Conservation (phyloP, 2,329 filamentous ascomycete species). For the Diaporthe vexans region DNA sequence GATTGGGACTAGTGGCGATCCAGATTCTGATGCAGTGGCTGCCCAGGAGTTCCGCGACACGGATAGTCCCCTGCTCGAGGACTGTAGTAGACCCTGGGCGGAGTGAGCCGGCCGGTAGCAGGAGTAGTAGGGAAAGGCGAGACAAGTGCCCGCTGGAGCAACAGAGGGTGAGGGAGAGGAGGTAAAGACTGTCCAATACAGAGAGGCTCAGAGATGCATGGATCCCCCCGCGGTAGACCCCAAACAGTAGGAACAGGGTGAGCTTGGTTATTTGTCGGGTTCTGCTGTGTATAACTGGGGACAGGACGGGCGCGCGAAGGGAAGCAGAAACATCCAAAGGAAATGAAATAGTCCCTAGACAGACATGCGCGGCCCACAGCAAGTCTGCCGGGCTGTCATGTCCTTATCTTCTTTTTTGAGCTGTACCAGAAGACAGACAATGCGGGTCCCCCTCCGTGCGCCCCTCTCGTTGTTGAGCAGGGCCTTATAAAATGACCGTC, state of each 20-base stretch:
- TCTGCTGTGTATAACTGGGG: constrained; percentile 31
- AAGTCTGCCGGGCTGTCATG: constrained; percentile 29
- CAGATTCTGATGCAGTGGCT: constrained; percentile 39
- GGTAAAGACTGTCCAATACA: constrained; percentile 23
- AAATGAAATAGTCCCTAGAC: constrained; percentile 31
- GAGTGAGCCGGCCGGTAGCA: constrained; percentile 37
- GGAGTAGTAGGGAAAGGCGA: constrained; percentile 10
- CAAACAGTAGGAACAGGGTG: constrained; percentile 30
- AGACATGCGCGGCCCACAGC: constrained; percentile 18
- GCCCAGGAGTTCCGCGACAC: constrained; percentile 36
- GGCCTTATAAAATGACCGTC: constrained; percentile 21
- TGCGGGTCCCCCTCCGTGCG: not conserved
- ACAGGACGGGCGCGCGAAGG: constrained; percentile 26
- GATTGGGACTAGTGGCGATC: constrained; percentile 38
- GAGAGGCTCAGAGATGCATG: constrained; percentile 36
- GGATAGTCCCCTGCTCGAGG: constrained; percentile 40
- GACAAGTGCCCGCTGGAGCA: constrained; percentile 18
- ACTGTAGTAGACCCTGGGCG: constrained; percentile 31
- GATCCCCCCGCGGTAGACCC: constrained; percentile 29
- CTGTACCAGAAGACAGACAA: not conserved
- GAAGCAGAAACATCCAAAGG: constrained; percentile 28
- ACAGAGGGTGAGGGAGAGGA: not conserved
- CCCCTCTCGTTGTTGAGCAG: constrained; percentile 3
- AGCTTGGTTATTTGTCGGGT: constrained; percentile 19
- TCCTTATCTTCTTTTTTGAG: constrained; percentile 32